Base-by-base conservation (phyloP, 2,329 filamentous ascomycete genomes). In the Calonectria pseudoturangicola region DNA sequence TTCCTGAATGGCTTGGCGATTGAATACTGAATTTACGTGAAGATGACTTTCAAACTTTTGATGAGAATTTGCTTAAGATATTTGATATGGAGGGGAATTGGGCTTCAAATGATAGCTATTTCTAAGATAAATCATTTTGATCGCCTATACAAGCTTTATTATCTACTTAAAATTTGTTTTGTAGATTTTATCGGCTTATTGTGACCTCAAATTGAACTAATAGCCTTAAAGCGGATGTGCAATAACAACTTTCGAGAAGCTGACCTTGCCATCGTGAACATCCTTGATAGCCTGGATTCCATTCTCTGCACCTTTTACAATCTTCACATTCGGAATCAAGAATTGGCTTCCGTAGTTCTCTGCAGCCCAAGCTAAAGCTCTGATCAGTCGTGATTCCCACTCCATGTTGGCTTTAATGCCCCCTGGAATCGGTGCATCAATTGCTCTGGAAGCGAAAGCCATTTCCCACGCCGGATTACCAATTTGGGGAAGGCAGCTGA, bases 351-450 rank as follows among this genome's bases (percentile, higher is more conserved):
- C 51, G 8, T 56, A 56, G 13, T 56, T 12, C 21, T 36, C 18
- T 5, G 51, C 51, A 16, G 51, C 51, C 51, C 51, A 56, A 15
- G 18, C 2, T 18, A 56, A 30, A 7, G 51, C 30, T 4, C 30
- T 56, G 7, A 33, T 27, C 5, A 56, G 51, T 16, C 51, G 51
- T 56, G 30, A 56, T n/a, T 56, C 51, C 51, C 51, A 56, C n/a
- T 36, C 51, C 51, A 56, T 36, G 16, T 56, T 56, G 10, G 51
- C 51, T 25, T 56, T 56, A 2, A 16, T 28, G 9, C 18, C 30
- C 2, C 30, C 30, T 4, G 30, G 28, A 3, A 56, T 18, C 4
- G 30, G 51, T 6, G 30, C 30, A 56, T 56, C 51, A 3, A 56
- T 56, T 16, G 16, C 51, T 36, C 51, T 56, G 2, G 51, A 36